A percentile compares a stretch with the other conserved stretches of the same genome.
These are phyloP conservation scores for Saccharomyces mikatae DNA, from an alignment of 805 yeast species.

Conservation along the genomic window DNA sequence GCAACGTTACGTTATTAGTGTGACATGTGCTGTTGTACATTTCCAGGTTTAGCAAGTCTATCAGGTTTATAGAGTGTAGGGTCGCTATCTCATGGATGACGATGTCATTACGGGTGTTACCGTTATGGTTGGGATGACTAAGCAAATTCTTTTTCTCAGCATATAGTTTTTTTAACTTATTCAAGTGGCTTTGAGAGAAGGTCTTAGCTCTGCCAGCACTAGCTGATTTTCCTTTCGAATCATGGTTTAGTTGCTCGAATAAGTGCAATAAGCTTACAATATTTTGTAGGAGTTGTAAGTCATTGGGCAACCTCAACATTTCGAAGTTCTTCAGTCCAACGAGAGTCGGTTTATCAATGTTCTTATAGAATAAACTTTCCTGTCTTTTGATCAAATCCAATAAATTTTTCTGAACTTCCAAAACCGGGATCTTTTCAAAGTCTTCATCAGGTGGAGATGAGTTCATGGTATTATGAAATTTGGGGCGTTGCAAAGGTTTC, in stretches of 20 bases:
- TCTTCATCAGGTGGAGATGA: not conserved
- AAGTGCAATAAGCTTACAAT: not conserved
- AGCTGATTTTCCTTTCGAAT: not conserved
- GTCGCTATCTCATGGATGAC: not conserved
- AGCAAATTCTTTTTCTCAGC: not conserved
- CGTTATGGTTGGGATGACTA: not conserved
- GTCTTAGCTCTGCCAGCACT: not conserved
- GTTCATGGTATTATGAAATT: not conserved
- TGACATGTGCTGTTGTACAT: not conserved
- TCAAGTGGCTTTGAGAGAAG: not conserved
- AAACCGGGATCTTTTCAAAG: not conserved
- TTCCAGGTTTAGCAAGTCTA: not conserved
- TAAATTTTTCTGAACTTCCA: constrained; percentile 3
- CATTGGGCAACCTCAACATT: constrained; percentile 17
- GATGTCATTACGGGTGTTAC: not conserved
- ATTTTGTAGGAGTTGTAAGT: constrained; percentile 2
- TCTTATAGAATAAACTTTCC: constrained; percentile 11
- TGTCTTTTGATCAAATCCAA: constrained; percentile 10
- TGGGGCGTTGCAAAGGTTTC: not conserved
- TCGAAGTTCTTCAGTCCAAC: constrained; percentile 15
- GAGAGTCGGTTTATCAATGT: constrained; percentile 13
- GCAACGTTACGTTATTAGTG: not conserved
- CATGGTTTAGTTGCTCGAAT: not conserved
- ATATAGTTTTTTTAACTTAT: constrained; percentile 3
- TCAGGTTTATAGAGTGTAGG: not conserved